Evolutionary conservation across 768 basidiomycete species (phyloP), one percentile per base, ranked within the genome.

Genomic region (Mycena vulgaris): DNA sequence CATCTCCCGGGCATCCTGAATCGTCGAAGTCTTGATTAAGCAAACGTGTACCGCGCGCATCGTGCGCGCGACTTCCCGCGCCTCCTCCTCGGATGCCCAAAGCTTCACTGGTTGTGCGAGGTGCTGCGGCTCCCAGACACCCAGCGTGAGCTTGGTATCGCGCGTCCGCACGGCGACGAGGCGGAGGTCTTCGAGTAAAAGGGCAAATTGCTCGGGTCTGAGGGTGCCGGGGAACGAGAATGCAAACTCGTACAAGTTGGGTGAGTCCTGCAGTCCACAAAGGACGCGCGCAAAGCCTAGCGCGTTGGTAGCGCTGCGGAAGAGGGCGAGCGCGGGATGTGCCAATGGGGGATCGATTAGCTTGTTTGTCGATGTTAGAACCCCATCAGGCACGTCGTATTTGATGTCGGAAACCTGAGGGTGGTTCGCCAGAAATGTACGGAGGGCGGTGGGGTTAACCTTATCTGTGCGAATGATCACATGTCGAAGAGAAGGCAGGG

Each of bases 251-350:
- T 57, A 27, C 56, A 57, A 57, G 56, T 57, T 57, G 56, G 56
- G 56, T 57, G 56, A 57, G 56, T 57, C 56, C 56, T 57, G 56
- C 56, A 57, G 56, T 37, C 56, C 56, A 17, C 56, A 57, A 40
- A 57, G 56, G 56, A 57, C 31, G 37, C 37, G 56, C 23, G 56
- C 56, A 57, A 37, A 42, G 35, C 56, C 56, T 42, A 57, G 56
- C 56, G 33, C 25, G 56, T 57, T 27, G 37, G 37, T 57, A 57
- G 56, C 56, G 56, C 56, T 40, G 37, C 37, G 25, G 56, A 57
- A 57, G 56, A 57, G 56, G 56, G 56, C 56, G 37, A 57, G 56
- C 56, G 37, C n/a, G 56, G 56, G 56, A 57, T 57, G 56, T 17
- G 56, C 56, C 56, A 57, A 40, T 42, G 56, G 56, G 56, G 56